Percentiles rank a stretch among this genome's conserved stretches.
These are phyloP conservation scores for Botryotinia narcissicola DNA, from an alignment of 2,329 filamentous ascomycete genomes.

Conservation along the genomic window DNA sequence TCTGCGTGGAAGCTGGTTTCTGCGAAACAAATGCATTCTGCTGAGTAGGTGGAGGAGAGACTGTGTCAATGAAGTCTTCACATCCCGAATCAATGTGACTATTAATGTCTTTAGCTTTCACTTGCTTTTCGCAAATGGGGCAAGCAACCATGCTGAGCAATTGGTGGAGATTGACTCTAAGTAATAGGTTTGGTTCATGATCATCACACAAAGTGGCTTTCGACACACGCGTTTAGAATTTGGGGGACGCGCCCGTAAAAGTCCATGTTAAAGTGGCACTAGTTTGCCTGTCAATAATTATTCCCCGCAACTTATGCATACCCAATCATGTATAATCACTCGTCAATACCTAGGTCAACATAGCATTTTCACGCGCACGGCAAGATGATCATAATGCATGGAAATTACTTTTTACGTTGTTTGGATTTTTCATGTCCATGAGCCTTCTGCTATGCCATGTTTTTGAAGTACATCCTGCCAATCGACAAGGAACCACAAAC, in stretches of 20 bases:
- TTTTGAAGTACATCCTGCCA: constrained; percentile 38
- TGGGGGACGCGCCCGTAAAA: constrained; percentile 7
- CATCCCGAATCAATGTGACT: constrained; percentile 86
- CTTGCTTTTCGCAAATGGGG: constrained; percentile 74
- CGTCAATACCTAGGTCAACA: background rate
- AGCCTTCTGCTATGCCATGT: constrained; percentile 37
- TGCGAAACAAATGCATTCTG: constrained; percentile 41
- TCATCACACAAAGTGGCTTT: background rate
- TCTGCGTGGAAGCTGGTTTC: constrained; percentile 45
- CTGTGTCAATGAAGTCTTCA: constrained; percentile 57
- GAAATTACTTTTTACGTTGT: constrained; percentile 22
- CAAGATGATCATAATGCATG: constrained; percentile 9
- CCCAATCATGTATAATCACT: background rate
- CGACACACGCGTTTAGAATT: constrained; percentile 1
- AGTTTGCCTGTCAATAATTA: background rate
- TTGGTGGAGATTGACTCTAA: background rate
- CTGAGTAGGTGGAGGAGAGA: constrained; percentile 43
- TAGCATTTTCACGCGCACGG: background rate
- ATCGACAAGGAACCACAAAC: constrained; percentile 37
- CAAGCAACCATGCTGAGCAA: constrained; percentile 58
- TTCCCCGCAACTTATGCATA: background rate
- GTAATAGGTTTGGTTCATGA: background rate
- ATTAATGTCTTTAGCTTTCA: constrained; percentile 77
- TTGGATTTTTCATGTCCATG: constrained; percentile 34
- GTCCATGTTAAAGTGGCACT: background rate